Base-by-base conservation (phyloP, 2,329 filamentous ascomycete species). In the Trichophyton mentagrophytes region DNA sequence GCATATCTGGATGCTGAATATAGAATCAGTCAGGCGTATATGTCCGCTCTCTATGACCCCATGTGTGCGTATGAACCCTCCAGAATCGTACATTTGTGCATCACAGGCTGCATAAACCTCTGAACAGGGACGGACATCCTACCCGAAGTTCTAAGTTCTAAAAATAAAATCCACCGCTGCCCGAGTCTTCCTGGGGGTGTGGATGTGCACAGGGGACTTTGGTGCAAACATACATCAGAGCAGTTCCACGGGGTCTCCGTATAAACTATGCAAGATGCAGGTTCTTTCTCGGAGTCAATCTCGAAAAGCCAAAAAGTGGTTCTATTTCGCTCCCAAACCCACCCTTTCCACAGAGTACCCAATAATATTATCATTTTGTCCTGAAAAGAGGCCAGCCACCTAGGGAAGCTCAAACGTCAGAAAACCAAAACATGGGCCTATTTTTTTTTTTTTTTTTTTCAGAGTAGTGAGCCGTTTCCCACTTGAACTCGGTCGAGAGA, bases 401-500 rank as follows among this genome's bases (percentile, higher is more conserved):
- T 53, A 4, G 11, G 17, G 49, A 27, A 53, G 7, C 25, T 55
- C 30, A 55, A 33, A 55, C 30, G 49, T 36, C 15, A 55, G 49
- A 55, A 44, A 55, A 33, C n/a, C 49, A 55, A 55, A 36, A 55
- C 30, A n/a, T 17, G 15, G 27, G 25, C 49, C 49, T 55, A 17
- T 9, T 27, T 27, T 55, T n/a, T n/a, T n/a, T n/a, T n/a, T n/a
- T n/a, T n/a, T n/a, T n/a, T n/a, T n/a, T n/a, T n/a, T 27, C 40
- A 44, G 40, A 44, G 9, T 27, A 30, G 27, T 15, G n/a, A 27
- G 27, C 27, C 27, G 49, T 30, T 53, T 53, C 49, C 49, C 15
- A 55, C n/a, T 55, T 36, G 49, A 49, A 55, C 49, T 55, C 49
- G 49, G 49, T 55, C 49, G 49, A 55, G 49, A 55, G 49, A 36